phyloP scores from a whole-genome alignment of 148 eudicot genomes.

The Nyssa sinensis region DNA sequence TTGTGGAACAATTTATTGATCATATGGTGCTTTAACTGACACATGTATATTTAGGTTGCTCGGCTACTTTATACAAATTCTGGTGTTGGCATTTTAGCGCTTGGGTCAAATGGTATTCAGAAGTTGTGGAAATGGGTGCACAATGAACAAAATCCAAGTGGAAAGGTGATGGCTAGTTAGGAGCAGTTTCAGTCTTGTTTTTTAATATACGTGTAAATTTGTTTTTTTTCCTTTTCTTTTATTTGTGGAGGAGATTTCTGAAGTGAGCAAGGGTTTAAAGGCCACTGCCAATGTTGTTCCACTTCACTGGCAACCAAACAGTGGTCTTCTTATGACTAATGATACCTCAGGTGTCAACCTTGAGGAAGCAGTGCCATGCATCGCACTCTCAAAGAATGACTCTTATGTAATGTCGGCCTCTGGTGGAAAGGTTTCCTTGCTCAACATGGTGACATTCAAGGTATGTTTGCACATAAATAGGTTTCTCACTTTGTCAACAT shows the following conservation, averaged over 20 bases:
- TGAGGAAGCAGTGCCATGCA: constrained; percentile 89
- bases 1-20: background rate
- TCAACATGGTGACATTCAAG: constrained; percentile 98
- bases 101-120: constrained; percentile 67
- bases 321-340: constrained; percentile 79
- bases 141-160: constrained; percentile 76
- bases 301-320: constrained; percentile 85
- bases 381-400: constrained; percentile 95
- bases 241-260: constrained; percentile 8
- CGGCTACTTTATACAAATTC: constrained; percentile 84
- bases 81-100: constrained; percentile 78
- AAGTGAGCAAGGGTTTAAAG: constrained; percentile 33
- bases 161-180: constrained; percentile 51
- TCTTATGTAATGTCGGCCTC: constrained; percentile 95
- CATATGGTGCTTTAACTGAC: constrained; percentile 5
- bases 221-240: background rate
- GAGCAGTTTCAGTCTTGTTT: background rate
- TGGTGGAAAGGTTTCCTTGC: constrained; percentile 90
- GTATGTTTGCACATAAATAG: constrained; percentile 28
- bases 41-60: constrained; percentile 48
- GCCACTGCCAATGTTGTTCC: constrained; percentile 80
- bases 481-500: too few species aligned
- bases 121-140: constrained; percentile 87
- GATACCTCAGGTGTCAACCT: constrained; percentile 76
- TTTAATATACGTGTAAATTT: background rate